A percentile compares a stretch with the other conserved stretches of the same genome.
phyloP scores from a whole-genome alignment of 306 rosid species.

The Glycyrrhiza uralensis region DNA sequence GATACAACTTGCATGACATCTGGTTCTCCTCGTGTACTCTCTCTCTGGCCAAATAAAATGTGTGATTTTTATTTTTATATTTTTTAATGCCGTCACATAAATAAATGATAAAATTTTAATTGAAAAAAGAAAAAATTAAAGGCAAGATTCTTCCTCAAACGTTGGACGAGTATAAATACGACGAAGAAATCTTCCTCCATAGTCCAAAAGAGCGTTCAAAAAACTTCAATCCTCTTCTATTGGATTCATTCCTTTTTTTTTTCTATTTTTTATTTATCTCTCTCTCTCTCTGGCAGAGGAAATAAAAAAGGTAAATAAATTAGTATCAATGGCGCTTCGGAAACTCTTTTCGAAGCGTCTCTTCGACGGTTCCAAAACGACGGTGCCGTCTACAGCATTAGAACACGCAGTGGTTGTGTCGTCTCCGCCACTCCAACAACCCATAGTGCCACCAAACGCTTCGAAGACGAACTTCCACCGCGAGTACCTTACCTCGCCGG shows the following conservation, averaged over 20 bases:
- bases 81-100: not conserved
- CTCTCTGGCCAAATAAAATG: not conserved
- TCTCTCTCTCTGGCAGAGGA: too few relatives aligned
- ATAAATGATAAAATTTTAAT: not conserved
- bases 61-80: not conserved
- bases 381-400: not conserved
- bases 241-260: not conserved
- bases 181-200: not conserved
- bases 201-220: constrained; percentile 3
- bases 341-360: constrained; percentile 45
- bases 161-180: constrained; percentile 30
- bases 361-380: constrained; percentile 17
- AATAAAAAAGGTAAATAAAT: too few relatives aligned
- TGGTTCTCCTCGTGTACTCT: not conserved
- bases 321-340: constrained; percentile 60
- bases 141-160: constrained; percentile 23
- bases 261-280: too few relatives aligned
- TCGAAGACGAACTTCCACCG: constrained; percentile 36
- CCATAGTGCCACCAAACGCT: constrained; percentile 22
- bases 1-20: not conserved
- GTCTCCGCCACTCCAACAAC: not conserved
- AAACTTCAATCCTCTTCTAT: not conserved
- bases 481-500: constrained; percentile 36
- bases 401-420: not conserved
- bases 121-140: too few relatives aligned